Evolutionary conservation across 345 rosid genomes (phyloP), one percentile per base, ranked within the genome.

Genomic region (Ricinus communis): DNA sequence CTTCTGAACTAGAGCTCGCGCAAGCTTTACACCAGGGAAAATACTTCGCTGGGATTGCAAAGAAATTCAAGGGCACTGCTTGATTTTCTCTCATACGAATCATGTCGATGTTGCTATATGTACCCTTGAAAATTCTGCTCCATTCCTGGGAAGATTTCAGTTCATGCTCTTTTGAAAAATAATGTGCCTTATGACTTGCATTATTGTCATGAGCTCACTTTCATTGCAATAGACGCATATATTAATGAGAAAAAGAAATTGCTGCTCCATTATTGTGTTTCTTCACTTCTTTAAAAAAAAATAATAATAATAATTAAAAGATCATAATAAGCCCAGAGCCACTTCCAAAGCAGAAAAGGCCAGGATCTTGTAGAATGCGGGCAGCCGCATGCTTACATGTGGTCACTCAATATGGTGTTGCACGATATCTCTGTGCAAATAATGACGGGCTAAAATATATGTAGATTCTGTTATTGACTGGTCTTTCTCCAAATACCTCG

Each of bases 21-120:
- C 97, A 90, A 68, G 97, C 97, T 72, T 90, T 94, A 80, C 97
- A 94, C 87, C 98, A 94, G 85, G 98, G 98, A 66, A 88, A 94
- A 81, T 85, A 90, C 87, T 81, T 91, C 52, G 91, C 98, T 10
- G 72, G 82, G 81, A 90, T 91, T 66, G 69, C 94, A 64, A 94
- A 90, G 93, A 94, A 94, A 84, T 91, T 94, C 77, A 90, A 94
- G 84, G 89, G 85, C 77, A 66, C 79, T 71, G 75, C 87, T 77
- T 86, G 61, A 69, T 69, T 68, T 64, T 62, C 50, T 55, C 41
- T 58, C 22, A 67, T 13, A 0, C 61, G 22, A 38, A 15, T 40
- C n/a, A 45, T 41, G 8, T 31, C n/a, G 22, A 31, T 16, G 41
- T 18, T 24, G 33, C 21, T 28, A 27, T 62, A 43, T 21, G 21